Evolutionary conservation across 2,329 filamentous ascomycete genomes (phyloP), one percentile per base, ranked within the genome.

Genomic region (Nothopassalora personata): DNA sequence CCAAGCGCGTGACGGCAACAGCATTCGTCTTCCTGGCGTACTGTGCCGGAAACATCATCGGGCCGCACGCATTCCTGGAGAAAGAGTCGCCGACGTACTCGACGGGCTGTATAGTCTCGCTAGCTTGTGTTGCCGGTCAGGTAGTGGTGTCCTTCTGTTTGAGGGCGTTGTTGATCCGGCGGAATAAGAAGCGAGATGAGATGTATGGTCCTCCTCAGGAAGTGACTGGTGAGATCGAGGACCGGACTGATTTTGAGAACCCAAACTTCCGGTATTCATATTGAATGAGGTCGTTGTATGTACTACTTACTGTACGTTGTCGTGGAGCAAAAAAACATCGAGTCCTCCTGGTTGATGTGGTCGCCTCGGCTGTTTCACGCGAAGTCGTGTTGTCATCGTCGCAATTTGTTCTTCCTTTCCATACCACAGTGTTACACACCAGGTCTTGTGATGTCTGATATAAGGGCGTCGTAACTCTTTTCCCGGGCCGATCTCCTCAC

Each of bases 71-170:
- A 0, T 81, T 81, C 63, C 60, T 80, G 2, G 72, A 71, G 0
- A 54, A 65, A 0, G 80, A 82, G 62, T 72, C 78, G 0, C 80
- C 80, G 0, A 66, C 75, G 0, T 84, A 84, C 31, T 70, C 72
- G 31, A 83, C 81, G 0, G 82, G 81, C 0, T 82, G 79, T 54
- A 81, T 78, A 57, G 70, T 81, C 7, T 79, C 80, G 15, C 67
- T 84, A 3, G 75, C 74, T 19, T 81, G 79, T 62, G 71, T 77
- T 6, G 74, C 72, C 18, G 71, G 70, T 8, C 77, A 79, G 60
- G 67, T 79, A n/a, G 68, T 68, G 15, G 61, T 77, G 15, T 73
- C 73, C n/a, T 52, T 75, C 48, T 54, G 53, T 15, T 50, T 78
- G 63, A 65, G 76, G 27, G 58, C 72, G 23, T 60, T 77, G 43